phyloP scores from a whole-genome alignment of 805 yeast genomes.

The Barnettozyma sp. region DNA sequence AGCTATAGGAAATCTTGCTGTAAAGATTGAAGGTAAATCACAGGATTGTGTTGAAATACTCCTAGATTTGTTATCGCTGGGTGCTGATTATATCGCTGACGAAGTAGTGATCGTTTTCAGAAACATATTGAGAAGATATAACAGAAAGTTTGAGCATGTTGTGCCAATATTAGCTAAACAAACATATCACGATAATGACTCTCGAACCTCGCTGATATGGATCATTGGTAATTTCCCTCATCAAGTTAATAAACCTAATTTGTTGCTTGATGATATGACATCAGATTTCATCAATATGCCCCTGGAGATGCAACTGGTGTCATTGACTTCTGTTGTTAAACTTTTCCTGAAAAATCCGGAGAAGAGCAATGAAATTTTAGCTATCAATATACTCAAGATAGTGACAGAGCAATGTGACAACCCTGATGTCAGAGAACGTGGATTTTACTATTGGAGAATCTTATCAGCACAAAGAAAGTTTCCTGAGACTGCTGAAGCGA shows the following conservation, averaged over 20 bases:
- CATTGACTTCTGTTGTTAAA: slow-evolving; percentile 70
- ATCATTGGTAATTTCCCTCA: slow-evolving; percentile 67
- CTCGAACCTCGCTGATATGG: slow-evolving; percentile 78
- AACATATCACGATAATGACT: slow-evolving; percentile 62
- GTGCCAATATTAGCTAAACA: slow-evolving; percentile 36
- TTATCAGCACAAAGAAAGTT: slow-evolving; percentile 43
- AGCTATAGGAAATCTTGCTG: slow-evolving; percentile 85
- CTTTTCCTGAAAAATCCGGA: slow-evolving; percentile 52
- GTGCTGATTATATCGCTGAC: slow-evolving; percentile 68
- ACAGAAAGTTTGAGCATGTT: slow-evolving; percentile 48
- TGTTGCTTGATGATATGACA: slow-evolving; percentile 36
- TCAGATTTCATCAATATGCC: slow-evolving; percentile 53
- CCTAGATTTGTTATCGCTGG: slow-evolving; percentile 51
- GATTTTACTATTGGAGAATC: slow-evolving; percentile 79
- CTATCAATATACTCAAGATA: slow-evolving; percentile 51
- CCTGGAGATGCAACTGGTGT: slow-evolving; percentile 64
- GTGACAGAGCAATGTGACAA: slow-evolving; percentile 72
- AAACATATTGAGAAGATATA: slow-evolving; percentile 71
- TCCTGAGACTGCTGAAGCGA: slow-evolving; percentile 36
- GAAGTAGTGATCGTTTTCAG: slow-evolving; percentile 73
- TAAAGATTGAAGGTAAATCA: slow-evolving; percentile 60
- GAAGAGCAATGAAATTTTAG: slow-evolving; percentile 46
- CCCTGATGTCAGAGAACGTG: slow-evolving; percentile 85
- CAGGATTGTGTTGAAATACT: slow-evolving; percentile 57
- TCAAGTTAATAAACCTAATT: slow-evolving; percentile 36